Conservation (phyloP, 1,139 yeast species). For the Diutina scorzettiae region DNA sequence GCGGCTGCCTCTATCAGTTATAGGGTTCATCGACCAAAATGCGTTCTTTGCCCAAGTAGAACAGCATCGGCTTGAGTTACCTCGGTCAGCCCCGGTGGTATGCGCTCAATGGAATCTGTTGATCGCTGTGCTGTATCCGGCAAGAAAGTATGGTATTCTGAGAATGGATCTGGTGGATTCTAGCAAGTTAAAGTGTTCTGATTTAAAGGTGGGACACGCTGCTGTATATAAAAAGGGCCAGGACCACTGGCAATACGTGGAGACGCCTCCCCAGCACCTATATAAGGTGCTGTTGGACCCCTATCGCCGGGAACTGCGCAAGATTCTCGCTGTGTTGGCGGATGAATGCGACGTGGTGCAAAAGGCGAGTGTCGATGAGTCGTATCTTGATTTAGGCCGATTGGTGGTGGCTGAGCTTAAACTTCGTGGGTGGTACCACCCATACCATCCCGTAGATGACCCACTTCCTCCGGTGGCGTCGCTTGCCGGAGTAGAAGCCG, state of each 20-base stretch:
- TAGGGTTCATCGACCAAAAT: constrained; percentile 82
- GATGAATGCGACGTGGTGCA: constrained; percentile 56
- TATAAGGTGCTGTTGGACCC: constrained; percentile 90
- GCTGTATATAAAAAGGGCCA: constrained; percentile 90
- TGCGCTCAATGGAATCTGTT: constrained; percentile 89
- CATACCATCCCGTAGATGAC: constrained; percentile 22
- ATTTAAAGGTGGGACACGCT: constrained; percentile 72
- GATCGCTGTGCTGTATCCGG: constrained; percentile 87
- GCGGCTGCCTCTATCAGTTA: constrained; percentile 61
- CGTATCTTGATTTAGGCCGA: constrained; percentile 71
- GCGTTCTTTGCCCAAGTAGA: constrained; percentile 96
- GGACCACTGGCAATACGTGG: constrained; percentile 60
- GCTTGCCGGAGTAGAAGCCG: not conserved
- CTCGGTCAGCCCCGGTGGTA: constrained; percentile 70
- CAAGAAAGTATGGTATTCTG: constrained; percentile 68
- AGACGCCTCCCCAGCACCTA: constrained; percentile 29
- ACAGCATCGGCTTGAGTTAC: constrained; percentile 56
- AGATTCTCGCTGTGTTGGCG: constrained; percentile 53
- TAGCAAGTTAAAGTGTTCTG: constrained; percentile 67
- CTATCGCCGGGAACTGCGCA: constrained; percentile 76
- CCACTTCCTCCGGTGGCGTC: constrained; percentile 11
- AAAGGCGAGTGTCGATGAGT: constrained; percentile 94
- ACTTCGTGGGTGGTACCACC: constrained; percentile 11
- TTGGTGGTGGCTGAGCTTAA: constrained; percentile 13
- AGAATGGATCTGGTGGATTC: constrained; percentile 63